These are phyloP conservation scores for Penicillium alfredii DNA, from an alignment of 495 filamentous ascomycete species.

Conservation along the genomic window DNA sequence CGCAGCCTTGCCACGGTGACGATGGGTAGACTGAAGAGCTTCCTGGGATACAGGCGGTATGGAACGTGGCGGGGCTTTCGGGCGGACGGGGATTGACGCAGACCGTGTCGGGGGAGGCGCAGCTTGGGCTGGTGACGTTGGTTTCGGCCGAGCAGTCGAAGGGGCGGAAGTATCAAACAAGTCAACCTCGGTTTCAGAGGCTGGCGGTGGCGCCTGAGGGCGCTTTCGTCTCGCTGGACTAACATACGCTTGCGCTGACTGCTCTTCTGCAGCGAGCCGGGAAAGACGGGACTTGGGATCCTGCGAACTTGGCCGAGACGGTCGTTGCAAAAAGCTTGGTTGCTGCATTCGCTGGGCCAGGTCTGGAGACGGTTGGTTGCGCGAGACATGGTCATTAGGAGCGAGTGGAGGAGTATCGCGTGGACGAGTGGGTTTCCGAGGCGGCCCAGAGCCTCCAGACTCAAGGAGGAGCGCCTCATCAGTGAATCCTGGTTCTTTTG, in stretches of 20 bases:
- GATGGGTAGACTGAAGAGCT: slow-evolving; percentile 64
- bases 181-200: slow-evolving; percentile 47
- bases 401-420: slow-evolving; percentile 20
- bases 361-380: slow-evolving; percentile 42
- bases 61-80: slow-evolving; percentile 50
- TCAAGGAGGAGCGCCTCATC: slow-evolving; percentile 94
- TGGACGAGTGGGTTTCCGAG: slow-evolving; percentile 34
- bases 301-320: slow-evolving; percentile 32
- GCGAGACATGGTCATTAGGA: slow-evolving; percentile 21
- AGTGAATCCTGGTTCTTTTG: slow-evolving; percentile 48
- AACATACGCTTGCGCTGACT: slow-evolving; percentile 78
- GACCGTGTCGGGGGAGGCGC: slow-evolving; percentile 20
- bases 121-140: slow-evolving; percentile 27
- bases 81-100: slow-evolving; percentile 38
- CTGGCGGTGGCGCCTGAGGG: slow-evolving; percentile 40
- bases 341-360: slow-evolving; percentile 23
- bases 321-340: slow-evolving; percentile 36
- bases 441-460: slow-evolving; percentile 39
- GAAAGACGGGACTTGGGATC: slow-evolving; percentile 59
- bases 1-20: slow-evolving; percentile 71
- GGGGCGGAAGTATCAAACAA: slow-evolving; percentile 48
- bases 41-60: slow-evolving; percentile 63
- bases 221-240: slow-evolving; percentile 81
- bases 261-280: slow-evolving; percentile 70
- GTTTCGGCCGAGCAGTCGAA: slow-evolving; percentile 22